phyloP scores from a whole-genome alignment of 208 protist species.

The Kentomonas sorsogonicus region DNA sequence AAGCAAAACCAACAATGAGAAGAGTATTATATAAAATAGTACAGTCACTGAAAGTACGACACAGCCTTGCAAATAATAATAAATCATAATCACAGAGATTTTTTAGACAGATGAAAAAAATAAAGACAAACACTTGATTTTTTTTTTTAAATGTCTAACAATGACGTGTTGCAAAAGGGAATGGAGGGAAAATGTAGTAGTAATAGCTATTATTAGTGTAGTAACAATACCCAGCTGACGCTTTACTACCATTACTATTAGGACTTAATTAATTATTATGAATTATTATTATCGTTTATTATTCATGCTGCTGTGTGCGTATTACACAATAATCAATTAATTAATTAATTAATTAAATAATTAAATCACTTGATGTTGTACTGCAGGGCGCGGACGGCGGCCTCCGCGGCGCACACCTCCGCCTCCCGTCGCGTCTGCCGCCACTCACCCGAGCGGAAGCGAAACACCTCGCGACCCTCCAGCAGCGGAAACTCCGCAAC shows the following conservation, averaged over 20 bases:
- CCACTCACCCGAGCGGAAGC: conserved; percentile 49
- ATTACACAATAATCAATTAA: too few species aligned
- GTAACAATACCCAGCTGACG: background rate
- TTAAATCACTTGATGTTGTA: background rate
- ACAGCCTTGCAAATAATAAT: background rate
- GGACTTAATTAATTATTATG: too few species aligned
- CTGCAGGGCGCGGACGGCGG: background rate
- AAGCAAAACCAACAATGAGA: background rate
- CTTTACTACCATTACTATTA: too few species aligned
- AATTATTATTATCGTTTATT: too few species aligned
- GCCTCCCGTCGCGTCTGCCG: conserved; percentile 18
- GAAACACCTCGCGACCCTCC: conserved; percentile 35
- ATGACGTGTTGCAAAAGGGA: background rate
- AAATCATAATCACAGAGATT: background rate
- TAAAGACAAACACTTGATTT: conserved; percentile 1
- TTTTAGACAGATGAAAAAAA: background rate
- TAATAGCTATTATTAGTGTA: background rate
- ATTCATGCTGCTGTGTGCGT: too few species aligned
- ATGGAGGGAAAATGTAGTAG: background rate
- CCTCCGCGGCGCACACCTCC: background rate
- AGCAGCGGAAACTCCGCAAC: conserved; percentile 60
- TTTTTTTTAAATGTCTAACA: background rate
- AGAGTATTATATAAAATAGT: conserved; percentile 1
- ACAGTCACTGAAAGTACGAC: conserved; percentile 9
- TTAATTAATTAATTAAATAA: background rate